These are phyloP conservation scores for Endoconidiophora laricicola DNA, from an alignment of 2,329 filamentous ascomycete genomes.

Conservation along the genomic window DNA sequence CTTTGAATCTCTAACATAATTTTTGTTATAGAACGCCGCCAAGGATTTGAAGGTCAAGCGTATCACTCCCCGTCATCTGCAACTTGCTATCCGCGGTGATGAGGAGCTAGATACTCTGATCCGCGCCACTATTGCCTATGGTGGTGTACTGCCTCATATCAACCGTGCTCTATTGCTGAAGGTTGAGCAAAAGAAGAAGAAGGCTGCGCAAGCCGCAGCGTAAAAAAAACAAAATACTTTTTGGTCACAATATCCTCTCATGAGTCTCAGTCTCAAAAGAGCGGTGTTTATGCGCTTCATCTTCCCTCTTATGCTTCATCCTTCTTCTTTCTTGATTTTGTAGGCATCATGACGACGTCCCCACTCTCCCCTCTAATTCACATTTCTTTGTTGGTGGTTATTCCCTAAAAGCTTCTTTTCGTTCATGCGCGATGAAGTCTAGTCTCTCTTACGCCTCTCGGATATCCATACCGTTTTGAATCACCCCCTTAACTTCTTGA, in stretches of 20 bases:
- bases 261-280: too few species aligned
- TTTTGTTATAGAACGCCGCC: conserved; percentile 56
- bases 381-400: too few species aligned
- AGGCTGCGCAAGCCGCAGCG: conserved; percentile 16
- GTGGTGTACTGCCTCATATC: conserved; percentile 96
- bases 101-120: conserved; percentile 97
- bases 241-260: neutral
- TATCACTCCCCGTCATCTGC: conserved; percentile 93
- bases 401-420: too few species aligned
- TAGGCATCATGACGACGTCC: neutral
- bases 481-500: too few species aligned
- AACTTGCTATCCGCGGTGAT: conserved; percentile 94
- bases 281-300: too few species aligned
- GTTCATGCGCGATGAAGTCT: too few species aligned
- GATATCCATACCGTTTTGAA: too few species aligned
- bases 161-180: conserved; percentile 91
- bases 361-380: too few species aligned
- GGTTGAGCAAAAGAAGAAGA: conserved; percentile 96
- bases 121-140: conserved; percentile 92
- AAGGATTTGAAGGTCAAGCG: conserved; percentile 99
- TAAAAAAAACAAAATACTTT: conserved; percentile 4
- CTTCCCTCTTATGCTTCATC: neutral
- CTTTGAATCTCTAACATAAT: conserved; percentile 13
- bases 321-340: neutral
- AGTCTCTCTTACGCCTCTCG: too few species aligned